phyloP scores from a whole-genome alignment of 768 basidiomycete genomes.

The Lactarius hatsudake region DNA sequence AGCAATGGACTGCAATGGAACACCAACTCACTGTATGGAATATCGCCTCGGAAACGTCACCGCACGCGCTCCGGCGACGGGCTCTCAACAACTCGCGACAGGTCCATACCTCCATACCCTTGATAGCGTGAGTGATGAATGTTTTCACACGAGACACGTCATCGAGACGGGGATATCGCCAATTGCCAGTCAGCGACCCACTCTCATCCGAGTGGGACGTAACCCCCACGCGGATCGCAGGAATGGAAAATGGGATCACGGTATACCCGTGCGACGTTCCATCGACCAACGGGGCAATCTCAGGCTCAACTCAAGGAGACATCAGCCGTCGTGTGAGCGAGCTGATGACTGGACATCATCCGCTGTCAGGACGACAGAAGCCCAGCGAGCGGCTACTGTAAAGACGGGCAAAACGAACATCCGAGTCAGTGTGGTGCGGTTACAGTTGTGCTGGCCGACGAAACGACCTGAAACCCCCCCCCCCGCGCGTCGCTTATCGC shows the following conservation, averaged over 20 bases:
- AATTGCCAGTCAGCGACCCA: neutral
- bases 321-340: slow-evolving; percentile 1
- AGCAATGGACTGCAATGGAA: neutral
- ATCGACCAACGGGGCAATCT: slow-evolving; percentile 14
- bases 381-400: neutral
- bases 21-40: neutral
- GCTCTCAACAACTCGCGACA: neutral
- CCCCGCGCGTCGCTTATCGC: neutral
- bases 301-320: no score
- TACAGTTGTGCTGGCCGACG: no score
- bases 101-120: neutral
- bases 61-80: neutral
- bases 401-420: neutral
- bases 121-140: neutral
- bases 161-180: neutral
- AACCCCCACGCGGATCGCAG: neutral
- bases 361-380: slow-evolving; percentile 21
- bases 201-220: slow-evolving; percentile 6
- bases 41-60: neutral
- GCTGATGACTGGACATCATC: slow-evolving; percentile 1
- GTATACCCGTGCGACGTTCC: slow-evolving; percentile 15
- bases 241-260: neutral
- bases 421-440: no score
- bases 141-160: neutral
- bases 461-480: neutral